phyloP scores from a whole-genome alignment of 2,329 filamentous ascomycete species.

The Macroventuria anomochaeta region DNA sequence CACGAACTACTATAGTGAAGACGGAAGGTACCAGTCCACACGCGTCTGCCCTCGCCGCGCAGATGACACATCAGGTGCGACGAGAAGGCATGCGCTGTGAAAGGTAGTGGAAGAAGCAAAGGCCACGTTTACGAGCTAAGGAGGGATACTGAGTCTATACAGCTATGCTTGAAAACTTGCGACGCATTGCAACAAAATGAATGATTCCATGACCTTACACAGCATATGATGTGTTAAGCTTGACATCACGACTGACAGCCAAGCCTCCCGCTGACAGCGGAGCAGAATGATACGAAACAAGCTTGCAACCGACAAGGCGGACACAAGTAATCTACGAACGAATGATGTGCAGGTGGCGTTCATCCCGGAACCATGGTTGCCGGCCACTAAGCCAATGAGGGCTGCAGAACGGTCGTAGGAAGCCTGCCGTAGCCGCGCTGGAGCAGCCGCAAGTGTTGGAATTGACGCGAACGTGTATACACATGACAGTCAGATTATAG shows the following conservation, averaged over 20 bases:
- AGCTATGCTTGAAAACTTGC: neutral
- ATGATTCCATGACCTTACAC: neutral
- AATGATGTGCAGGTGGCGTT: conserved; percentile 21
- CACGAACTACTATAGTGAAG: neutral
- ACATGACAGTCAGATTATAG: conserved; percentile 26
- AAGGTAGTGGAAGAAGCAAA: neutral
- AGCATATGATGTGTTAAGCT: neutral
- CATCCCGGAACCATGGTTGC: conserved; percentile 15
- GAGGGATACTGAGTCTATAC: too few species aligned
- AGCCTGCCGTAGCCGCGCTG: conserved; percentile 25
- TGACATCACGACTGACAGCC: neutral
- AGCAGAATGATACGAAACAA: conserved; percentile 3
- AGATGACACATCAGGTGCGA: neutral
- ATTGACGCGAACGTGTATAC: conserved; percentile 9
- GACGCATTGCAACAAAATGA: neutral
- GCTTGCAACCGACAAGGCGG: conserved; percentile 15
- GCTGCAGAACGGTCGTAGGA: conserved; percentile 2
- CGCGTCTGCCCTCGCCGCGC: neutral
- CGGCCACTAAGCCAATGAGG: conserved; percentile 21
- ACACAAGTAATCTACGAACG: conserved; percentile 16
- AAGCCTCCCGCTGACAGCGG: neutral
- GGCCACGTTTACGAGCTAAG: neutral
- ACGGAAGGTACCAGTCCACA: neutral
- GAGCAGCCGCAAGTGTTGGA: conserved; percentile 15
- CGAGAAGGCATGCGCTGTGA: neutral